Conservation (phyloP, 495 filamentous ascomycete species). For the Xylaria intraflava region DNA sequence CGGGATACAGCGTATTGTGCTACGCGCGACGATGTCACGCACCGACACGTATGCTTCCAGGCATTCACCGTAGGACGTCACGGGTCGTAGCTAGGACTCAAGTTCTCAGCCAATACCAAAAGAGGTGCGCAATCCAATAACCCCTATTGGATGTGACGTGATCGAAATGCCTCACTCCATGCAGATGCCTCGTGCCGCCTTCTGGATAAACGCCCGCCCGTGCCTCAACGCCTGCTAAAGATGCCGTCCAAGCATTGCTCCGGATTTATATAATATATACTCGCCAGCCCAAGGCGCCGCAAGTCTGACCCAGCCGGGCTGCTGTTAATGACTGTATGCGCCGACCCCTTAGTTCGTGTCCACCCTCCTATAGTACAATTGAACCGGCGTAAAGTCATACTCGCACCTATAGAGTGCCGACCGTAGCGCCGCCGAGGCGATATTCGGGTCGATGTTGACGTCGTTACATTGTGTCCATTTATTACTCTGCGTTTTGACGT, state of each 20-base stretch:
- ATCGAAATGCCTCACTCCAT: neutral
- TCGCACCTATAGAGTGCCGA: neutral
- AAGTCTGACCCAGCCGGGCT: neutral
- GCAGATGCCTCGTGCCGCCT: neutral
- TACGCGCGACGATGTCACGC: too few species aligned
- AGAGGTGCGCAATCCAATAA: too few species aligned
- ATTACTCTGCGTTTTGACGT: conserved; percentile 23
- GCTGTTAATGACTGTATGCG: neutral
- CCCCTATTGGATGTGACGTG: neutral
- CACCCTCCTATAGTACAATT: conserved; percentile 17
- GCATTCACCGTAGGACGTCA: too few species aligned
- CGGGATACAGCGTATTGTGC: too few species aligned
- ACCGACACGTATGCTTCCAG: too few species aligned
- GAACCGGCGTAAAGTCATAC: conserved; percentile 3
- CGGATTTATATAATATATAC: neutral
- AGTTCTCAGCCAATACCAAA: too few species aligned
- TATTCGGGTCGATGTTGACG: neutral
- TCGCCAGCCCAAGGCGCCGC: neutral
- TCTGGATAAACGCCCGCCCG: neutral
- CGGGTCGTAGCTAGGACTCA: too few species aligned
- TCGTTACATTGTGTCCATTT: conserved; percentile 36
- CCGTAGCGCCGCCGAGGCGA: neutral
- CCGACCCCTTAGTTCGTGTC: neutral
- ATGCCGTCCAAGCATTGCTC: conserved; percentile 2
- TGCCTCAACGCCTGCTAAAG: neutral